Evolutionary conservation across 1,284 basidiomycete species (phyloP).

Genomic region (Cryptococcus sp.): DNA sequence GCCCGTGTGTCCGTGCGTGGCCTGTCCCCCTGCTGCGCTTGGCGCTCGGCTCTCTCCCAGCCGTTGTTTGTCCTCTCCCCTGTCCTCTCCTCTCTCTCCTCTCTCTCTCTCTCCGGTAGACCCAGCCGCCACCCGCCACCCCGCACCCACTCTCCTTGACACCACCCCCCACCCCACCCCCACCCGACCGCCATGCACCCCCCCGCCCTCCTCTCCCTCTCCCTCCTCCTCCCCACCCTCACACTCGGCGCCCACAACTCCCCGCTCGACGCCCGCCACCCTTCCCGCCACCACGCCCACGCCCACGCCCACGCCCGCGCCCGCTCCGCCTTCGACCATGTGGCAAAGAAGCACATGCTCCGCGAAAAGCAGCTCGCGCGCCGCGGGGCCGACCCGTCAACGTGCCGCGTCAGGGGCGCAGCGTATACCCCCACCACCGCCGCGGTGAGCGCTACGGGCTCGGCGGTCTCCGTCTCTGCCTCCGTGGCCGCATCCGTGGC

Average conservation of each 20-base stretch:
- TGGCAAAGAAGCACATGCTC: conserved; percentile 7
- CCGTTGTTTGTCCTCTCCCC: no score
- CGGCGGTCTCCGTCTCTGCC: background rate
- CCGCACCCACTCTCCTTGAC: no score
- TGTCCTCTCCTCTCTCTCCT: no score
- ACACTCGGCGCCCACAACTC: conserved; percentile 11
- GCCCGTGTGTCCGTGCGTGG: no score
- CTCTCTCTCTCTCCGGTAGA: no score
- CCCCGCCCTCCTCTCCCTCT: conserved; percentile 12
- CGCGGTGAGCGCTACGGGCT: background rate
- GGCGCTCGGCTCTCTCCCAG: no score
- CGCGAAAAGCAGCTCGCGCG: conserved; percentile 7
- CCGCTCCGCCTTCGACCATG: conserved; percentile 1
- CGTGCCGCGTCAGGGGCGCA: conserved; percentile 8
- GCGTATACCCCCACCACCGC: conserved; percentile 4
- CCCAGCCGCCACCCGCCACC: background rate
- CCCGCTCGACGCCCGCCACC: conserved; percentile 12
- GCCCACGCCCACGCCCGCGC: conserved; percentile 2
- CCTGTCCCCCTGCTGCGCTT: no score
- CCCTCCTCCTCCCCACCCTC: conserved; percentile 15
- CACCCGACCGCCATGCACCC: conserved; percentile 11
- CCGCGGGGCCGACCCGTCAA: conserved; percentile 10
- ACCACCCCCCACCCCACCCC: background rate
- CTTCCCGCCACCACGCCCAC: conserved; percentile 11
- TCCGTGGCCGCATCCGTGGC: background rate